Percentiles rank a stretch among this genome's conserved stretches.
These are phyloP conservation scores for Phanerodontia chrysosporium DNA, from an alignment of 768 basidiomycete species.

Conservation along the genomic window DNA sequence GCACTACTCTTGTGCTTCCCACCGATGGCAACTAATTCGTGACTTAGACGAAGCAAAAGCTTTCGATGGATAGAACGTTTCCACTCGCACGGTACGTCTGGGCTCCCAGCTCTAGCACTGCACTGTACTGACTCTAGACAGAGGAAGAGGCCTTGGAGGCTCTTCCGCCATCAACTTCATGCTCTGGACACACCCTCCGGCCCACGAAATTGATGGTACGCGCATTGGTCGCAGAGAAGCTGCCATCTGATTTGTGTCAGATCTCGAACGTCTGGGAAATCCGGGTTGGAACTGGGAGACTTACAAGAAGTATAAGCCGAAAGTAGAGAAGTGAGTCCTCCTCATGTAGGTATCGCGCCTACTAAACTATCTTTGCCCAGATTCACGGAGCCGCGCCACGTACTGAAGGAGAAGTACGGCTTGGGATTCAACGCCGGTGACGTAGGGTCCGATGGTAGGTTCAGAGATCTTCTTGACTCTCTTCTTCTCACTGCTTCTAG, in stretches of 20 bases:
- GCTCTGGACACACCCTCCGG: slow-evolving; percentile 18
- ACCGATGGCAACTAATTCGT: not conserved
- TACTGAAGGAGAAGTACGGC: slow-evolving; percentile 1
- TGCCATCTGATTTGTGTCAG: not conserved
- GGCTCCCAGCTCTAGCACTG: not conserved
- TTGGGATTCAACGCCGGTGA: slow-evolving; percentile 7
- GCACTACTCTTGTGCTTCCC: not conserved
- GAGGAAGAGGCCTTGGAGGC: slow-evolving; percentile 25
- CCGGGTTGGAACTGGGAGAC: slow-evolving; percentile 25
- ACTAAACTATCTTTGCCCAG: not conserved
- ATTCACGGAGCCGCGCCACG: slow-evolving; percentile 13
- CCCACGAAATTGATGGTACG: slow-evolving; percentile 20
- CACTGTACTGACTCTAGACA: not conserved
- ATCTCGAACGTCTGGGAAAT: slow-evolving; percentile 20
- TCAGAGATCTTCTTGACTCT: not conserved
- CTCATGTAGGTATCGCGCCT: not conserved
- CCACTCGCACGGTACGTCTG: not conserved
- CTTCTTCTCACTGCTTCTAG: not conserved
- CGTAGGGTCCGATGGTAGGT: slow-evolving; percentile 8
- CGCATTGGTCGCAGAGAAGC: not conserved
- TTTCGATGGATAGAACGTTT: not conserved
- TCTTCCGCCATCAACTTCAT: slow-evolving; percentile 22
- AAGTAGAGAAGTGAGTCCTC: slow-evolving; percentile 16
- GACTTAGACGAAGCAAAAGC: slow-evolving; percentile 3
- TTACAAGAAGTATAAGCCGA: slow-evolving; percentile 15